These are phyloP conservation scores for Primulina huaijiensis DNA, from an alignment of 257 asterid genomes.

Conservation along the genomic window DNA sequence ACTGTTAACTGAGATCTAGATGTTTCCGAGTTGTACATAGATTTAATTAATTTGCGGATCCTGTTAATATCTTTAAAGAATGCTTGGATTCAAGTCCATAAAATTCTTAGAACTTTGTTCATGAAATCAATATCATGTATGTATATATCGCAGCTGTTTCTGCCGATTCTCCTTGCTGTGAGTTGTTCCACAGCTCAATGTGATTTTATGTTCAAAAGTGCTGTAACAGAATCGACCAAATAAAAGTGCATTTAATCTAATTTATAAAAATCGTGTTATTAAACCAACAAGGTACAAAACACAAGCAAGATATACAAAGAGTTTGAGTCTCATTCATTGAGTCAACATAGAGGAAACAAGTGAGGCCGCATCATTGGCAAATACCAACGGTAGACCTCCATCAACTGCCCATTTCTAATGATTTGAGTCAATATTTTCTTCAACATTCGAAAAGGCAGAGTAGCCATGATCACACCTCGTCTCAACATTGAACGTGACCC, in stretches of 20 bases:
- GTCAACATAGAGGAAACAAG: constrained; percentile 52
- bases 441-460: constrained; percentile 44
- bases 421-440: constrained; percentile 39
- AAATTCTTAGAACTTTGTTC: no score
- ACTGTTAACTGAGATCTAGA: not conserved
- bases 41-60: not conserved
- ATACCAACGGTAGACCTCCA: constrained; percentile 47
- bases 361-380: constrained; percentile 57
- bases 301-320: no score
- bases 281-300: not conserved
- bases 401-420: constrained; percentile 36
- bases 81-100: no score
- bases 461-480: constrained; percentile 39
- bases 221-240: no score
- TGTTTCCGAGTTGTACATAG: not conserved
- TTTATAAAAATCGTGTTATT: no score
- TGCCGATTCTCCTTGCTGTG: no score
- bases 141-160: no score
- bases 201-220: no score
- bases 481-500: constrained; percentile 47
- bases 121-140: no score
- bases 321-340: no score
- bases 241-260: no score
- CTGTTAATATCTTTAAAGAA: not conserved
- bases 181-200: no score